A percentile compares a stretch with the other conserved stretches of the same genome.
These are phyloP conservation scores for Phylloporus scabripes DNA, from an alignment of 768 basidiomycete species.

Conservation along the genomic window DNA sequence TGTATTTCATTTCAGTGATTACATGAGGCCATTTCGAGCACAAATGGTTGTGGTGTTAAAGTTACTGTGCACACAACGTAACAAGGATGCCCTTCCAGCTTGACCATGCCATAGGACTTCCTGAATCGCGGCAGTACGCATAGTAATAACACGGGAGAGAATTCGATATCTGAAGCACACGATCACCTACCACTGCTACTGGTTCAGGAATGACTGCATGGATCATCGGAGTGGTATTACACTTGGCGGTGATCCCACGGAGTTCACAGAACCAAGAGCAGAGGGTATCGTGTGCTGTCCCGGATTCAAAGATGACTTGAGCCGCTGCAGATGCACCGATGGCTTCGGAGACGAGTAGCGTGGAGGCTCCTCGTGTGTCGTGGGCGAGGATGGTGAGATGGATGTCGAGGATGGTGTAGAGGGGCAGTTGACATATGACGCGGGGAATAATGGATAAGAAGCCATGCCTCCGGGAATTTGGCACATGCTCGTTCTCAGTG, in stretches of 20 bases:
- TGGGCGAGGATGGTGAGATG: conserved; percentile 42
- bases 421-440: conserved; percentile 45
- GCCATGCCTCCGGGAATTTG: conserved; percentile 14
- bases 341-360: conserved; percentile 20
- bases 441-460: conserved; percentile 13
- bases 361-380: conserved; percentile 12
- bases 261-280: conserved; percentile 14
- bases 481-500: conserved; percentile 18
- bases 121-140: background rate
- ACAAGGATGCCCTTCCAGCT: background rate
- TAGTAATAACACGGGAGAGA: background rate
- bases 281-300: conserved; percentile 13
- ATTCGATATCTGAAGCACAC: background rate
- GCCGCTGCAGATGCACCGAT: conserved; percentile 12
- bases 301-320: conserved; percentile 8
- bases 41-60: conserved; percentile 5
- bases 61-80: conserved; percentile 12
- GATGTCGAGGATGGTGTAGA: conserved; percentile 57
- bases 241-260: conserved; percentile 16
- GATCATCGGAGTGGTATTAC: conserved; percentile 25
- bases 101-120: background rate
- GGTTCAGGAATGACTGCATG: background rate
- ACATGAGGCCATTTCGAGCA: conserved; percentile 14
- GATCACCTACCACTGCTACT: background rate
- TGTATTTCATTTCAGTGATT: conserved; percentile 7